Percentiles rank a stretch among this genome's conserved stretches.
Evolutionary conservation across 768 basidiomycete genomes (phyloP).

Genomic region (Exidia glandulosa): DNA sequence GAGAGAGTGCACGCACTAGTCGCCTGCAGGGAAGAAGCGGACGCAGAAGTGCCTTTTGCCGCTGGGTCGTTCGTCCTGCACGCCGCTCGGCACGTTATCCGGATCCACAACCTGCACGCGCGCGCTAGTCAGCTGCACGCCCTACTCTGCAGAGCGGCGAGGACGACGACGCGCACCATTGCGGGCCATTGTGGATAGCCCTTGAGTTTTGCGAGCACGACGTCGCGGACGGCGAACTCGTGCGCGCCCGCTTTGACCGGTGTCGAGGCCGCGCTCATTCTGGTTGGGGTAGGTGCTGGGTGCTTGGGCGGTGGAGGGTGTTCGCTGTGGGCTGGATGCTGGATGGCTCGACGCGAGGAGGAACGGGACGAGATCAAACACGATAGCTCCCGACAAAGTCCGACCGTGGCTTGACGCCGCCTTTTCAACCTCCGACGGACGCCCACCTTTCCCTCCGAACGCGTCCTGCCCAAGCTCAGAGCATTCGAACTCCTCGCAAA

Average conservation of each 20-base stretch:
- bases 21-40: constrained; percentile 87
- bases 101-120: constrained; percentile 66
- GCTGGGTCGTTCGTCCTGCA: constrained; percentile 59
- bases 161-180: constrained; percentile 46
- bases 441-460: no score
- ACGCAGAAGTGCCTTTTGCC: constrained; percentile 71
- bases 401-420: background rate
- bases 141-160: background rate
- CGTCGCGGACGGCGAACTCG: constrained; percentile 62
- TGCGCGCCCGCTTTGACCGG: constrained; percentile 25
- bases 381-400: background rate
- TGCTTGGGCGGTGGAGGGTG: background rate
- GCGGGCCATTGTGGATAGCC: constrained; percentile 95
- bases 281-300: no score
- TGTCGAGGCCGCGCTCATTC: constrained; percentile 17
- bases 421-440: no score
- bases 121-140: no score
- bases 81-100: constrained; percentile 44
- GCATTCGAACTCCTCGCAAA: no score
- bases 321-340: background rate
- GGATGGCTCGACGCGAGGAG: background rate
- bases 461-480: no score
- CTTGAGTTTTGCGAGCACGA: constrained; percentile 87
- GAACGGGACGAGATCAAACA: background rate
- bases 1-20: constrained; percentile 56